A percentile compares a stretch with the other conserved stretches of the same genome.
phyloP scores from a whole-genome alignment of 1,139 yeast species.

The Suzukiozyma palmioleophila region DNA sequence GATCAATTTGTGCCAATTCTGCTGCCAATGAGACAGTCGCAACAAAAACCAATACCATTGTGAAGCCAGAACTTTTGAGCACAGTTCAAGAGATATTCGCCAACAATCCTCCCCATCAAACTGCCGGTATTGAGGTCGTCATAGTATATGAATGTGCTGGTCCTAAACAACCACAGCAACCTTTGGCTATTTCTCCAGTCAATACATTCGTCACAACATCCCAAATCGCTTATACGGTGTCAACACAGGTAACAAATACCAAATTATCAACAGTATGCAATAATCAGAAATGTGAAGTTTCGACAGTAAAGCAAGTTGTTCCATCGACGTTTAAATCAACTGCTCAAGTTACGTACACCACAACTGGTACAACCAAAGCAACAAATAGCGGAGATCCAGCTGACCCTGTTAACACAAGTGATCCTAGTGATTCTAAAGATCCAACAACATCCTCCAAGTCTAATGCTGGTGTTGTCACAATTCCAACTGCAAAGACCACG shows the following conservation, averaged over 20 bases:
- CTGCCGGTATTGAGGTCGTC: conserved; percentile 29
- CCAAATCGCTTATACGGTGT: conserved; percentile 13
- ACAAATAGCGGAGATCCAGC: not conserved
- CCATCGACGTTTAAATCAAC: conserved; percentile 14
- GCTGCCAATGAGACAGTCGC: conserved; percentile 14
- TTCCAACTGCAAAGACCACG: conserved; percentile 19
- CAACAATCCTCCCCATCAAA: conserved; percentile 17
- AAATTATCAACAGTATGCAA: conserved; percentile 12
- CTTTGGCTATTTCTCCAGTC: conserved; percentile 1
- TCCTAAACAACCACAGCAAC: conserved; percentile 5
- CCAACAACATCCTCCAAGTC: conserved; percentile 2
- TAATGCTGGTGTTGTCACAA: conserved; percentile 6
- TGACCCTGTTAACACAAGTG: not conserved
- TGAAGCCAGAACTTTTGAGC: conserved; percentile 25
- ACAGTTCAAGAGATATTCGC: conserved; percentile 19
- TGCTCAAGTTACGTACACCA: conserved; percentile 11
- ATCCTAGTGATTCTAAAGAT: not conserved
- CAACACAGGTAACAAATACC: conserved; percentile 12
- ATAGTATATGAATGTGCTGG: conserved; percentile 25
- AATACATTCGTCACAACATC: conserved; percentile 7
- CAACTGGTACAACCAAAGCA: conserved; percentile 3
- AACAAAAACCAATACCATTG: conserved; percentile 29
- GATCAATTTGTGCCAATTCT: not conserved
- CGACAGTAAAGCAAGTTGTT: conserved; percentile 7
- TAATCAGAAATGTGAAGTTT: conserved; percentile 10